Base-by-base conservation (phyloP, 2,329 filamentous ascomycete species). In the Fusarium albidum region DNA sequence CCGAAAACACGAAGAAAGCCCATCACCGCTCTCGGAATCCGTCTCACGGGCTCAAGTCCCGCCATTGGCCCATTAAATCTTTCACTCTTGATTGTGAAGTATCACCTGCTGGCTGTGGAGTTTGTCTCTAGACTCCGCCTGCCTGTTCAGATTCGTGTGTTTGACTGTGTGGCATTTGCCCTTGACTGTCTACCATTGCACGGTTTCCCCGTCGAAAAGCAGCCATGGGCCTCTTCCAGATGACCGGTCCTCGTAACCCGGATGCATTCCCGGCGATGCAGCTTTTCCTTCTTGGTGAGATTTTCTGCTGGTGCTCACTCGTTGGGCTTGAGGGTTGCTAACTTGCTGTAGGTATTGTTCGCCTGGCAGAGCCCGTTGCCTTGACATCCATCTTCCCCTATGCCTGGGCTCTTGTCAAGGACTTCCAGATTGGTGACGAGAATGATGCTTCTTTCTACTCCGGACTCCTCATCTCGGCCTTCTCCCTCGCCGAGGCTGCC, bases 311-410 rank as follows among this genome's bases (percentile, higher is more conserved):
- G 2, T 92, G 93, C 64, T 75, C 96, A n/a, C 82, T 96, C 63
- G 90, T 91, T 95, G 77, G 68, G 84, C 76, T 18, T 18, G 37
- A 31, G 34, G 33, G 3, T 14, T 40, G 49, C 38, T 41, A 18
- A 42, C 34, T 18, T 31, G 17, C 21, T 14, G 18, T 51, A 96
- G 92, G 92, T 72, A 91, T 96, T 79, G 93, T 96, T 70, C 91
- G 93, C 59, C 85, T 97, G 63, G 91, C 92, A 46, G 93, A 97
- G 74, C 93, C 93, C 17, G 94, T 97, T 66, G 92, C 93, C 43
- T 83, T 97, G 60, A 96, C 92, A 2, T 95, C 91, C 69, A 95
- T 96, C 73, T 96, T 94, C 67, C 93, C 93, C 15, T 97, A 96
- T 73, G 91, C 91, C 55, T 96, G 90, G 89, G 83, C 89, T 55